These are phyloP conservation scores for Piper betle DNA, from an alignment of 164 flowering plant genomes.

Conservation along the genomic window DNA sequence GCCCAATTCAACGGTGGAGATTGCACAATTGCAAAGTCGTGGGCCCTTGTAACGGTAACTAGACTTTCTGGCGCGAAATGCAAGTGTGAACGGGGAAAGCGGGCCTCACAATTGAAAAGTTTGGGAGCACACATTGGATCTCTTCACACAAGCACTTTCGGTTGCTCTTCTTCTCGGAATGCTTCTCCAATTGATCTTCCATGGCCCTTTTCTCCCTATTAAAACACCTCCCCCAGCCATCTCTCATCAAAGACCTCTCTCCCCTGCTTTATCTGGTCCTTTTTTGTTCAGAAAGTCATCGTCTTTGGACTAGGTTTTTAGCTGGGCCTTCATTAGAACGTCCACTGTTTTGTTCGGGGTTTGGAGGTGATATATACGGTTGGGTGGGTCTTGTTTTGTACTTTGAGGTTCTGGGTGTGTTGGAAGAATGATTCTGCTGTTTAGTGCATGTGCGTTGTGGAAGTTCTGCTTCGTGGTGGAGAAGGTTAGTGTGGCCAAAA, in stretches of 20 bases:
- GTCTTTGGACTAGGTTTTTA: background rate
- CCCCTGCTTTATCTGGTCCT: background rate
- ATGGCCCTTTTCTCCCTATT: too few species aligned
- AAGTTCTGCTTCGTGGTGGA: conserved; percentile 33
- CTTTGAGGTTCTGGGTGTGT: background rate
- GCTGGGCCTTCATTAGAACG: background rate
- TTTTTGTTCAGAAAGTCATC: background rate
- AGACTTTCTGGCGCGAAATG: too few species aligned
- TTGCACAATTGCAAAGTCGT: too few species aligned
- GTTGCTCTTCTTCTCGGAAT: conserved; percentile 45
- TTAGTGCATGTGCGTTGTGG: conserved; percentile 40
- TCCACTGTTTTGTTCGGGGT: background rate
- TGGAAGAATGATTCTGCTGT: conserved; percentile 40
- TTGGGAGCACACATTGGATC: too few species aligned
- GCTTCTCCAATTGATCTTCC: background rate
- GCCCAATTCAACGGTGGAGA: too few species aligned
- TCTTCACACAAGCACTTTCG: conserved; percentile 45
- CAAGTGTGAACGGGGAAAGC: too few species aligned
- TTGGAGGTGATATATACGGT: too few species aligned
- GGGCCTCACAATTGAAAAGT: too few species aligned
- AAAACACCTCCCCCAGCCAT: too few species aligned
- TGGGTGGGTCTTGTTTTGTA: background rate
- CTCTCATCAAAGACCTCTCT: background rate
- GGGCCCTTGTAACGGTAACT: too few species aligned
- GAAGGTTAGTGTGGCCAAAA: conserved; percentile 45